Percentiles rank a stretch among this genome's conserved stretches.
Conservation (phyloP, 192 early-diverging fungal species). For the Backusella tarrabulga region DNA sequence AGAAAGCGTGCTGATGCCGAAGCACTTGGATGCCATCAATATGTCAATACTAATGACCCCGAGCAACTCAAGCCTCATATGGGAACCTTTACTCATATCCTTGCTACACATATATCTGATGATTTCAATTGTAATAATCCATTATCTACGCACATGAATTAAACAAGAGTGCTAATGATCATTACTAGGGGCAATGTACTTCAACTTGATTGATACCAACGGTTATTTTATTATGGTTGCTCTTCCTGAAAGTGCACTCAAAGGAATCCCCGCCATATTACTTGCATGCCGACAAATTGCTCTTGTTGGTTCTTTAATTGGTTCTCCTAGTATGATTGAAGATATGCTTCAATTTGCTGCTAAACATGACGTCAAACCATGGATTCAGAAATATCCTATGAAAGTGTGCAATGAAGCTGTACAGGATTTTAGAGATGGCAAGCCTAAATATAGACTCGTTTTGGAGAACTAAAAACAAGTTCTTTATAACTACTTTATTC, state of each 20-base stretch:
- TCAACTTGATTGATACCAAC: conserved; percentile 19
- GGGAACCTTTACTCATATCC: conserved; percentile 28
- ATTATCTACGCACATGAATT: not conserved
- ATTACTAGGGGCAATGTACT: conserved; percentile 6
- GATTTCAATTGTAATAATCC: conserved; percentile 18
- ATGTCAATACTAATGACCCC: conserved; percentile 15
- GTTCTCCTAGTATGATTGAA: conserved; percentile 47
- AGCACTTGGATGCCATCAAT: conserved; percentile 53
- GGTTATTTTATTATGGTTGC: conserved; percentile 66
- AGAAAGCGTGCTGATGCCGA: conserved; percentile 59
- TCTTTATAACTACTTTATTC: too few relatives aligned
- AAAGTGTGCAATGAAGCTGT: conserved; percentile 50
- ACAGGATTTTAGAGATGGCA: conserved; percentile 44
- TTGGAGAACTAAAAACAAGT: conserved; percentile 47
- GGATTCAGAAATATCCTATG: conserved; percentile 55
- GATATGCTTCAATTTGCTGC: conserved; percentile 65
- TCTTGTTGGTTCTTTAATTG: conserved; percentile 61
- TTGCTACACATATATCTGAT: conserved; percentile 10
- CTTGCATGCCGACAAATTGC: conserved; percentile 36
- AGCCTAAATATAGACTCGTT: conserved; percentile 59
- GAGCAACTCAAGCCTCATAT: conserved; percentile 10
- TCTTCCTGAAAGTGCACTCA: conserved; percentile 45
- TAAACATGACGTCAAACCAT: conserved; percentile 56
- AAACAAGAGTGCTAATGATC: not conserved
- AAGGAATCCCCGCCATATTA: conserved; percentile 12